A percentile compares a stretch with the other conserved stretches of the same genome.
These are phyloP conservation scores for Pestalotiopsis fici DNA, from an alignment of 2,329 filamentous ascomycete genomes.

Conservation along the genomic window DNA sequence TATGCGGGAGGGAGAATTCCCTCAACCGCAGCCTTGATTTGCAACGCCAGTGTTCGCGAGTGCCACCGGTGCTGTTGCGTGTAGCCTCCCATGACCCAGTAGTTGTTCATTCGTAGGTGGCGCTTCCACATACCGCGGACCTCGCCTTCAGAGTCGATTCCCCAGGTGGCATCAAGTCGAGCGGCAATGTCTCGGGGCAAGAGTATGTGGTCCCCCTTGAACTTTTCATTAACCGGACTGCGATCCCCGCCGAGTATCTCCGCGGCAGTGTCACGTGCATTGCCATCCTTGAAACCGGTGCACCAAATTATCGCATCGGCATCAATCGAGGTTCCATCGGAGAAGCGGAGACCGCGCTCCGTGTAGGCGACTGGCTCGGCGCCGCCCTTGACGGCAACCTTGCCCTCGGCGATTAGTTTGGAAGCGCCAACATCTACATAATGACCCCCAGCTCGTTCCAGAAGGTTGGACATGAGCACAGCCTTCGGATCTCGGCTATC, in stretches of 20 bases:
- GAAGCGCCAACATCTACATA: constrained; percentile 36
- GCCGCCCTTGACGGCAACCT: constrained; percentile 27
- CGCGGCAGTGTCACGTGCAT: constrained; percentile 15
- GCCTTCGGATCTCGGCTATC: constrained; percentile 28
- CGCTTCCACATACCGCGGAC: constrained; percentile 41
- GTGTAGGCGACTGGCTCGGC: constrained; percentile 29
- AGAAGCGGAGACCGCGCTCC: constrained; percentile 26
- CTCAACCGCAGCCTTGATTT: constrained; percentile 35
- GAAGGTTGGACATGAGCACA: constrained; percentile 30
- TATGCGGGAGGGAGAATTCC: constrained; percentile 36
- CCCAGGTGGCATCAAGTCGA: constrained; percentile 39
- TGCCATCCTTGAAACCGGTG: constrained; percentile 29
- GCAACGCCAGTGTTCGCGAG: constrained; percentile 42
- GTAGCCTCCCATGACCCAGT: constrained; percentile 35
- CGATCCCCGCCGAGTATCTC: not conserved
- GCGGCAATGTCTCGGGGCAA: constrained; percentile 28
- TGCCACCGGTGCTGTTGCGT: constrained; percentile 34
- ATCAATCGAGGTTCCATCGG: constrained; percentile 28
- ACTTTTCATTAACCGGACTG: not conserved
- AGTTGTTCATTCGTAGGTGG: constrained; percentile 30
- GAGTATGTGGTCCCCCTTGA: constrained; percentile 8
- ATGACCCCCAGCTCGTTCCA: constrained; percentile 37
- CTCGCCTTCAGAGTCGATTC: constrained; percentile 42
- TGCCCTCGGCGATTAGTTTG: constrained; percentile 28
- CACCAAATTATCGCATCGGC: constrained; percentile 37